A percentile compares a stretch with the other conserved stretches of the same genome.
Evolutionary conservation across 306 rosid genomes (phyloP).

Genomic region (Castanea crenata): DNA sequence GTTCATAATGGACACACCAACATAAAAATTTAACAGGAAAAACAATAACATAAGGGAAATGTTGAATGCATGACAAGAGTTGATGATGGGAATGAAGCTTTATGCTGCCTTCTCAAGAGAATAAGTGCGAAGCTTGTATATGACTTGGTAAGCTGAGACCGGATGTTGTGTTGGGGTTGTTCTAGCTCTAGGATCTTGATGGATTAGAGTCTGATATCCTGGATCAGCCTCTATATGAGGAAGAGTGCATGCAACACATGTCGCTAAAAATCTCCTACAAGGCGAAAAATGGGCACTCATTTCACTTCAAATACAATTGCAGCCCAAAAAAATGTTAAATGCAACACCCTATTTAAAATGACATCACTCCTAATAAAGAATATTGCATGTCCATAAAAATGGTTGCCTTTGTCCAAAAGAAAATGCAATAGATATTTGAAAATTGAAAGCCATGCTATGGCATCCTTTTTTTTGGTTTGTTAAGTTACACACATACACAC

Average conservation of each 20-base stretch:
- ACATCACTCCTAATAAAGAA: background rate
- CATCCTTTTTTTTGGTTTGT: no score
- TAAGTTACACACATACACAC: no score
- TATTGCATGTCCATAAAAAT: background rate
- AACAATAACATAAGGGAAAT: background rate
- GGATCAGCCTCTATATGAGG: conserved; percentile 60
- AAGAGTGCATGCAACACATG: conserved; percentile 40
- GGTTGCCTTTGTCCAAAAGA: background rate
- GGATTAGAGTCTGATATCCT: conserved; percentile 48
- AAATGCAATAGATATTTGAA: conserved; percentile 11
- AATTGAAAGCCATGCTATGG: background rate
- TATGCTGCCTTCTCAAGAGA: conserved; percentile 79
- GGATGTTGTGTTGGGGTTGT: conserved; percentile 79
- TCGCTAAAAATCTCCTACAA: conserved; percentile 45
- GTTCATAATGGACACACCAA: background rate
- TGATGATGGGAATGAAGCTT: conserved; percentile 18
- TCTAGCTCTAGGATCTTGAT: conserved; percentile 54
- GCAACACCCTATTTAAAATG: background rate
- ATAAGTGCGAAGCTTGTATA: conserved; percentile 64
- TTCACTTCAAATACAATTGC: conserved; percentile 36
- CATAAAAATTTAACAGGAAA: background rate
- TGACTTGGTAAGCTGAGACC: conserved; percentile 67
- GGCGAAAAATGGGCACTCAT: conserved; percentile 53
- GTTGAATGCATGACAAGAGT: background rate
- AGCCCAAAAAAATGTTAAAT: background rate